Evolutionary conservation across 1,139 yeast genomes (phyloP).

Genomic region (Kazachstania sp.): DNA sequence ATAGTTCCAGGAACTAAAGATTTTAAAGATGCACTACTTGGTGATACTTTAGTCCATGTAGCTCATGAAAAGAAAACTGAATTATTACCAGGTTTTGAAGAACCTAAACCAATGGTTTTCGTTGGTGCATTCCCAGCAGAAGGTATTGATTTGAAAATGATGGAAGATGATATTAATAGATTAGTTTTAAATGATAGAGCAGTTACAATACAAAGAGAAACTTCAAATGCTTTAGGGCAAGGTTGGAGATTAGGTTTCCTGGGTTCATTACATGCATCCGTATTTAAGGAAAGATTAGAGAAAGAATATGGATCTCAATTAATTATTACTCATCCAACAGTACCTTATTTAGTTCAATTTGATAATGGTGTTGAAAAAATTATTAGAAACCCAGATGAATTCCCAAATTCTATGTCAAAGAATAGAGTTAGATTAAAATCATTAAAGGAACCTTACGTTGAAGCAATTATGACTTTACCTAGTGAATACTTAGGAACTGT

Average conservation of each 20-base stretch:
- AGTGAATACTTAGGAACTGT: conserved; percentile 82
- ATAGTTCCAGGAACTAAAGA: conserved; percentile 89
- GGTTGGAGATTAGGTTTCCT: conserved; percentile 96
- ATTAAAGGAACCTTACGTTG: conserved; percentile 80
- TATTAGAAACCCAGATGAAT: conserved; percentile 85
- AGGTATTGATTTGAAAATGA: conserved; percentile 77
- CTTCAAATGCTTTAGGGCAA: conserved; percentile 90
- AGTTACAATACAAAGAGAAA: conserved; percentile 80
- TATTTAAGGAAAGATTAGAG: conserved; percentile 82
- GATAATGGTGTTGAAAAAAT: conserved; percentile 55
- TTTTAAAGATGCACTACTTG: conserved; percentile 78
- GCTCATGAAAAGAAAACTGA: conserved; percentile 52
- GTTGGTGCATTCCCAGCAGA: conserved; percentile 98
- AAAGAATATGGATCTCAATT: conserved; percentile 90
- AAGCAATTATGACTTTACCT: conserved; percentile 86
- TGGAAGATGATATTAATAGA: conserved; percentile 86
- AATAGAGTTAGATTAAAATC: conserved; percentile 5
- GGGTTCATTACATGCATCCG: conserved; percentile 92
- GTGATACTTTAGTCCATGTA: conserved; percentile 78
- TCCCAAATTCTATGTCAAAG: conserved; percentile 41
- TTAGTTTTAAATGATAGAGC: conserved; percentile 86
- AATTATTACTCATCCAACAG: conserved; percentile 92
- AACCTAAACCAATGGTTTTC: conserved; percentile 95
- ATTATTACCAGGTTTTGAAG: conserved; percentile 91
- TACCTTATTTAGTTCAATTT: conserved; percentile 71